A percentile compares a stretch with the other conserved stretches of the same genome.
phyloP scores from a whole-genome alignment of 257 asterid species.

The Lycium ferocissimum region DNA sequence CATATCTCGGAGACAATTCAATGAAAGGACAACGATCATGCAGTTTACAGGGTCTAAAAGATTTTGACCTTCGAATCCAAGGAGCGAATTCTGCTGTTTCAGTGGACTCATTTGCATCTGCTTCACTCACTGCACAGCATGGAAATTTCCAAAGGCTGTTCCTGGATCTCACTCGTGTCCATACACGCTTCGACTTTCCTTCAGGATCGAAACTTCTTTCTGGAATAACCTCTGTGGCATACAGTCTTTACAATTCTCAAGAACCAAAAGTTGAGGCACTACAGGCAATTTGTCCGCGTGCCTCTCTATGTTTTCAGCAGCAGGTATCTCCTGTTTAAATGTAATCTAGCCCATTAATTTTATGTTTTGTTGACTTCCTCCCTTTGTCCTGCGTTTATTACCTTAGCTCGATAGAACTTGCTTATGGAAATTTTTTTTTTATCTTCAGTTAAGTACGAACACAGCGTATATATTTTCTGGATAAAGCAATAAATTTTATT shows the following conservation, averaged over 20 bases:
- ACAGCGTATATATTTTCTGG: not conserved
- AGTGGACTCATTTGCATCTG: slow-evolving; percentile 69
- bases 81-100: slow-evolving; percentile 56
- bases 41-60: slow-evolving; percentile 33
- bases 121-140: slow-evolving; percentile 66
- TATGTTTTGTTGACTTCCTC: not conserved
- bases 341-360: not conserved
- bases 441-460: not conserved
- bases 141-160: slow-evolving; percentile 75
- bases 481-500: not conserved
- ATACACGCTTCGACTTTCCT: slow-evolving; percentile 65
- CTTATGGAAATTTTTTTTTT: not conserved
- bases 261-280: slow-evolving; percentile 56
- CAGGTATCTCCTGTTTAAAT: slow-evolving; percentile 55
- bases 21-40: slow-evolving; percentile 43
- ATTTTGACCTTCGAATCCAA: slow-evolving; percentile 45
- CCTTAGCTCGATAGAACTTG: not conserved
- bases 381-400: not conserved
- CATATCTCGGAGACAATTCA: slow-evolving; percentile 62
- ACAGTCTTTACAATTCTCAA: slow-evolving; percentile 61
- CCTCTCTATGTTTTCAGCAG: slow-evolving; percentile 79
- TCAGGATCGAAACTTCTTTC: slow-evolving; percentile 63
- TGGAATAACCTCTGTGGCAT: slow-evolving; percentile 59
- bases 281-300: slow-evolving; percentile 63
- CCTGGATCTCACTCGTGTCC: slow-evolving; percentile 68